phyloP scores from a whole-genome alignment of 345 rosid genomes.

The Aegle marmelos region DNA sequence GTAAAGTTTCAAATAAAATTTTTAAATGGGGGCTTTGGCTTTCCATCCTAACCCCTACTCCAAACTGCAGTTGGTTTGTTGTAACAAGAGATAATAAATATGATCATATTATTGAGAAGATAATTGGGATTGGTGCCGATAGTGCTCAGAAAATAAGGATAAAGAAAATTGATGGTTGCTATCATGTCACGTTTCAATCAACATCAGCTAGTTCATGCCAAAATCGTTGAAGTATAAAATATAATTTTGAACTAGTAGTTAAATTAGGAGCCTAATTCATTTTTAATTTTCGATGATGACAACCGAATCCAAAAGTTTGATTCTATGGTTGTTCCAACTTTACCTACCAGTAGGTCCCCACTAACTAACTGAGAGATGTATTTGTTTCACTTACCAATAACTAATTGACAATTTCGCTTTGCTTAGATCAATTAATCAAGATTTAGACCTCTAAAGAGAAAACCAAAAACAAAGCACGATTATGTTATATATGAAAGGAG shows the following conservation, averaged over 20 bases:
- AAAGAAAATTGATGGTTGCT: neutral
- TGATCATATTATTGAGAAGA: neutral
- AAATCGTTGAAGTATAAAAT: neutral
- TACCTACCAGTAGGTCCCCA: neutral
- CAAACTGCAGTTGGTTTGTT: neutral
- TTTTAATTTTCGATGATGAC: neutral
- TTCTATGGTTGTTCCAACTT: neutral
- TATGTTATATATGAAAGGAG: neutral
- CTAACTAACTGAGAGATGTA: neutral
- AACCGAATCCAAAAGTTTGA: neutral
- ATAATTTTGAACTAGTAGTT: neutral
- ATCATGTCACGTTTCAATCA: neutral
- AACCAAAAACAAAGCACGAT: neutral
- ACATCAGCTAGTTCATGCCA: neutral
- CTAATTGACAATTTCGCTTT: neutral
- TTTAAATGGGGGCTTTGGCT: neutral
- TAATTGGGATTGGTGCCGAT: neutral
- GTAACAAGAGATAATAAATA: too few relatives aligned
- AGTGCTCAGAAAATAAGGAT: neutral
- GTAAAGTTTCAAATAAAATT: neutral
- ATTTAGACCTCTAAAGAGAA: neutral
- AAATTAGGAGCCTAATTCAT: neutral
- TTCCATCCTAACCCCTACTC: neutral
- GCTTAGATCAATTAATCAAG: neutral
- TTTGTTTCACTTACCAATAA: conserved; percentile 1